Evolutionary conservation across 345 rosid genomes (phyloP), one percentile per base, ranked within the genome.

Genomic region (Alliaria petiolata): DNA sequence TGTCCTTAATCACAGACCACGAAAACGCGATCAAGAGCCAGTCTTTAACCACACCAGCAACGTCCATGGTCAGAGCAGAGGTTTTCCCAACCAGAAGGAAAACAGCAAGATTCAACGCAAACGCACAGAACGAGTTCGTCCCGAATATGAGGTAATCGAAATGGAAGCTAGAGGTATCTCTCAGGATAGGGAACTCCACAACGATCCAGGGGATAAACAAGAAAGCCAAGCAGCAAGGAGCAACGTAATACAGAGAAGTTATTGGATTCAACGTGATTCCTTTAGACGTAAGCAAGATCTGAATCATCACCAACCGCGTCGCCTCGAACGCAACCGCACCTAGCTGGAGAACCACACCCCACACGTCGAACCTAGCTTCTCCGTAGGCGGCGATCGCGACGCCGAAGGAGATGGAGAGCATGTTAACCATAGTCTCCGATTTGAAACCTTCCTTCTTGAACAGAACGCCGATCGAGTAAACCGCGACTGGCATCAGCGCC

Each of bases 401-500:
- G 7, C 92, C 86, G 7, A 83, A 35, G 0, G 92, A 87, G 73
- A 87, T 85, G 7, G 90, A 79, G 19, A 85, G 58, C 90, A 88
- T 85, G 62, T 88, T 88, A 8, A 44, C 62, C 90, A 85, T 88
- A 0, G 85, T 83, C 19, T 83, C 81, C 3, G 78, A 42, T 71
- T 84, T 84, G 43, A 83, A 85, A 9, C 49, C 25, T 13, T 85
- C 89, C 45, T 81, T 80, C 67, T 79, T 78, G 42, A 87, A 75
- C 40, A 71, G 16, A 45, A 84, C 84, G 28, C 88, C 87, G 22
- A 84, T 82, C 2, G 97, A 93, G 71, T 93, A 93, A 15, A 93
- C 98, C 1, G 96, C 98, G 0, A 93, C 98, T 5, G 98, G 98
- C 98, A 93, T 93, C 8, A 93, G 72, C 13, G 98, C 98, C 53